Conservation (phyloP, 2,329 filamentous ascomycete genomes). For the Colletotrichum orbiculare region DNA sequence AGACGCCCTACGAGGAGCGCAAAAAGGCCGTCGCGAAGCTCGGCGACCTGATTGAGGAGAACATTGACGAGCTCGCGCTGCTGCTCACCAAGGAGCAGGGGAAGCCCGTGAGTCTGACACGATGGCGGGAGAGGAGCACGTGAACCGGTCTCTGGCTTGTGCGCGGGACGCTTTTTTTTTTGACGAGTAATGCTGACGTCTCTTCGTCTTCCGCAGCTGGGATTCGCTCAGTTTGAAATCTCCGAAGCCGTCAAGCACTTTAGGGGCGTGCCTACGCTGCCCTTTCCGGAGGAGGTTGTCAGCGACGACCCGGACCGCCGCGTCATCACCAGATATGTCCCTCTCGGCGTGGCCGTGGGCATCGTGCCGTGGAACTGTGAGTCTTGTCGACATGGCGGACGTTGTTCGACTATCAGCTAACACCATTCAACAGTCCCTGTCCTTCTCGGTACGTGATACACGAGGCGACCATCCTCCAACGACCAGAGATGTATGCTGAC, state of each 20-base stretch:
- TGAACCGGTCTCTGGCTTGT: neutral
- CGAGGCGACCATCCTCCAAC: neutral
- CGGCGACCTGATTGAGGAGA: slow-evolving; percentile 36
- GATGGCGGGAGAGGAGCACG: neutral
- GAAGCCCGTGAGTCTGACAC: slow-evolving; percentile 36
- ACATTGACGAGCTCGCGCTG: slow-evolving; percentile 28
- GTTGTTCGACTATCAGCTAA: slow-evolving; percentile 1
- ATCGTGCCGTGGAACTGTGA: slow-evolving; percentile 69
- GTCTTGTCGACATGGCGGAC: slow-evolving; percentile 39
- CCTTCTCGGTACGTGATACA: slow-evolving; percentile 16
- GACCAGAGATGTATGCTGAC: neutral
- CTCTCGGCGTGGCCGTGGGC: slow-evolving; percentile 53
- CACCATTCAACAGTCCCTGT: slow-evolving; percentile 23
- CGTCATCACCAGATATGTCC: slow-evolving; percentile 47
- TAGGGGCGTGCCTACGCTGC: slow-evolving; percentile 20
- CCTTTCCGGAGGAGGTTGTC: slow-evolving; percentile 34
- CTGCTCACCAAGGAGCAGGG: slow-evolving; percentile 39
- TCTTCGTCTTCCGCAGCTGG: slow-evolving; percentile 3
- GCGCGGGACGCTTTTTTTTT: neutral
- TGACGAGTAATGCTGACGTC: slow-evolving; percentile 7
- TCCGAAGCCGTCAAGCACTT: slow-evolving; percentile 27
- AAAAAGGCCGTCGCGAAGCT: slow-evolving; percentile 39
- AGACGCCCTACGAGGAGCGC: slow-evolving; percentile 47
- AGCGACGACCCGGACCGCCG: slow-evolving; percentile 42
- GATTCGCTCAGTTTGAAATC: slow-evolving; percentile 29